Evolutionary conservation across 768 basidiomycete genomes (phyloP), one percentile per base, ranked within the genome.

Genomic region (Coprinopsis marcescibilis): DNA sequence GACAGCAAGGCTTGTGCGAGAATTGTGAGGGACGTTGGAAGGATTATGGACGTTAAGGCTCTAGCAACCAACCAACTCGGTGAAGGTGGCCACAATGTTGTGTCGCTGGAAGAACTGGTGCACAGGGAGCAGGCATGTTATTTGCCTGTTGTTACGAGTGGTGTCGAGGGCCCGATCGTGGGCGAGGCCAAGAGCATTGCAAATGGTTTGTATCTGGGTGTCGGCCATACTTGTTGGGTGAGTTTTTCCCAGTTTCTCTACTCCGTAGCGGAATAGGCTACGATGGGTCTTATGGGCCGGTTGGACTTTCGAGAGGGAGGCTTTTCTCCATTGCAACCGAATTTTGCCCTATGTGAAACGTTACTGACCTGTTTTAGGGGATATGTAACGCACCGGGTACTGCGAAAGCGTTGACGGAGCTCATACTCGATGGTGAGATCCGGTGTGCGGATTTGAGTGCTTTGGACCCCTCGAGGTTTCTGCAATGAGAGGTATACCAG

Each of bases 201-300:
- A 2, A 73, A 75, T 53, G 84, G 87, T 0, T 59, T 92, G 45
- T 77, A 77, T 48, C 69, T 93, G 23, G 88, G 81, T 0, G 79
- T 80, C 5, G 91, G 90, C 17, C 88, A 89, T 60, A 84, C 83
- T 0, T 86, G 83, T 56, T 87, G 86, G 84, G 83, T 85, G 55
- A 55, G 78, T 67, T 8, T 2, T 20, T 20, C 17, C 4, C 13
- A 13, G 21, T 7, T 11, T 7, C 12, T 34, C 32, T 38, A 14
- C 24, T 30, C 33, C 11, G 25, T 20, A 32, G n/a, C 30, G 19
- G 23, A 4, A 24, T 11, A 20, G 17, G 19, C 25, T 5, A 19
- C 8, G 10, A 10, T 6, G 15, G 25, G 12, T 5, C 21, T 20
- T 20, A 40, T 20, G 5, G 19, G 15, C 14, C 20, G 7, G 6